phyloP scores from a whole-genome alignment of 1,284 basidiomycete species.

The Puccinia triticina region DNA sequence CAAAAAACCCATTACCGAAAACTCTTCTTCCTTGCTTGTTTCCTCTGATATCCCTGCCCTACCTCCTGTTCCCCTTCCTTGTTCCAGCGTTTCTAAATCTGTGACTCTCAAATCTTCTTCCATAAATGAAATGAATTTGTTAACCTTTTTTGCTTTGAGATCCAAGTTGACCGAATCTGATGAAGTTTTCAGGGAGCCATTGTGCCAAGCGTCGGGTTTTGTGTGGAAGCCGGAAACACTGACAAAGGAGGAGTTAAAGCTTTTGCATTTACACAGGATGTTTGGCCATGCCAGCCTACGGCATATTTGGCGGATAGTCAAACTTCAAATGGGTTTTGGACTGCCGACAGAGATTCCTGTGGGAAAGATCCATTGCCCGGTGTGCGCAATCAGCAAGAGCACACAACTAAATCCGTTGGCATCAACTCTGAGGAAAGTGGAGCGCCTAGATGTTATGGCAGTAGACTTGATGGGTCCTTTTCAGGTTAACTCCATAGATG shows the following conservation, averaged over 20 bases:
- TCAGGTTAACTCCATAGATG: background rate
- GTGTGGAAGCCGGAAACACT: background rate
- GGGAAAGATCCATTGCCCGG: background rate
- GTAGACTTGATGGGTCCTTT: background rate
- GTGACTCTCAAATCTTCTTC: too few species aligned
- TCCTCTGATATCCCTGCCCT: too few species aligned
- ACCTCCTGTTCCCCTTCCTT: too few species aligned
- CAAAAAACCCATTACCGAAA: too few species aligned
- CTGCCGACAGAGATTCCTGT: background rate
- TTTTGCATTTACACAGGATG: background rate
- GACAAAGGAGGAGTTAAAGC: background rate
- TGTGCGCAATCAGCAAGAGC: background rate
- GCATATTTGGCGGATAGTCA: background rate
- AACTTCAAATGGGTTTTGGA: background rate
- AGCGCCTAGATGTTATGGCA: background rate
- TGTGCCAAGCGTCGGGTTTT: background rate
- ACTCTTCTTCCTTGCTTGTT: too few species aligned
- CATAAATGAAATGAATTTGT: too few species aligned
- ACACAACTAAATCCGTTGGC: background rate
- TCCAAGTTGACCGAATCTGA: too few species aligned
- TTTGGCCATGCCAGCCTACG: conserved; percentile 11
- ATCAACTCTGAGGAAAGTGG: too few species aligned
- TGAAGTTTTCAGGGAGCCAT: too few species aligned
- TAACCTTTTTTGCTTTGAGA: too few species aligned
- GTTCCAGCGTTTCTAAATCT: too few species aligned